Conservation (phyloP, 768 basidiomycete genomes). For the Suillus hirtellus region DNA sequence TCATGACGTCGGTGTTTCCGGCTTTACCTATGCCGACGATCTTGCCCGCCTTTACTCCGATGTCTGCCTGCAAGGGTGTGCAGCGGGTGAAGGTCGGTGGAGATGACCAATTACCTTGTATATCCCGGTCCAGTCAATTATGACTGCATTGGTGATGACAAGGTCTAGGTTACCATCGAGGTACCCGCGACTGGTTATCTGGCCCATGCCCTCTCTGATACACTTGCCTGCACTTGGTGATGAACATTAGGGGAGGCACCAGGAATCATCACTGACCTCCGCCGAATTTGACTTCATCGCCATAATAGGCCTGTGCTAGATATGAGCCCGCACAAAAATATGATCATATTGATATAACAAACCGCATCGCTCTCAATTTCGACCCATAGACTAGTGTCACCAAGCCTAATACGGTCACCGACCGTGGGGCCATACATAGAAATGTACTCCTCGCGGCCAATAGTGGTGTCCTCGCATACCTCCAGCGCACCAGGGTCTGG, state of each 20-base stretch:
- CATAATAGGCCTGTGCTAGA: constrained; percentile 69
- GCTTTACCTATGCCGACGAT: constrained; percentile 95
- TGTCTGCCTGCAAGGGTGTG: constrained; percentile 70
- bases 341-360: constrained; percentile 9
- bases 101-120: constrained; percentile 64
- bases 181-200: constrained; percentile 72
- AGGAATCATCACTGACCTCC: constrained; percentile 56
- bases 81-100: constrained; percentile 6
- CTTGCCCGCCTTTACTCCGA: constrained; percentile 81
- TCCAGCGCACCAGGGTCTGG: constrained; percentile 63
- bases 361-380: constrained; percentile 88
- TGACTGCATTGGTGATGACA: constrained; percentile 92
- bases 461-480: constrained; percentile 50
- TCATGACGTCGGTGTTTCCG: constrained; percentile 95
- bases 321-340: constrained; percentile 4
- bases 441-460: constrained; percentile 75
- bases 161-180: constrained; percentile 72
- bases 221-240: constrained; percentile 66
- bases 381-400: constrained; percentile 89
- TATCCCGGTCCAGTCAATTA: constrained; percentile 94
- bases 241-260: background rate
- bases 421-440: constrained; percentile 95
- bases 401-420: constrained; percentile 86
- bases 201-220: constrained; percentile 97
- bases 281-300: constrained; percentile 98